Evolutionary conservation across 1,284 basidiomycete genomes (phyloP), one percentile per base, ranked within the genome.

Genomic region (Anthracocystis panici-leucophaei): DNA sequence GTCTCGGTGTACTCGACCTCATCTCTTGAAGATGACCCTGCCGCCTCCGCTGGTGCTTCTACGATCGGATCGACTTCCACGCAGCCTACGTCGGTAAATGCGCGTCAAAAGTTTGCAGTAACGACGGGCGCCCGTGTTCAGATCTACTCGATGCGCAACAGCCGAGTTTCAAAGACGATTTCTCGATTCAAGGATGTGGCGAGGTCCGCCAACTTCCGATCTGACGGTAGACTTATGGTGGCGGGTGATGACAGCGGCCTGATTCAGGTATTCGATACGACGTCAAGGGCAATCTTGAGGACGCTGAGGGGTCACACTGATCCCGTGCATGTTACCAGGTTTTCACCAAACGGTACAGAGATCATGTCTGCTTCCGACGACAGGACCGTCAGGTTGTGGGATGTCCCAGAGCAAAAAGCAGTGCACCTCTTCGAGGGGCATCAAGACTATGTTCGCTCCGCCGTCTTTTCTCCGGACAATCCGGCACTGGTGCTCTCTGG

Each of bases 141-240:
- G 86, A 93, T 99, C 83, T 98, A 98, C 86, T 94, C 94, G 18
- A 94, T 95, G 35, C 91, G 93, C 67, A 98, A 95, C 9, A 93
- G 95, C 85, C 94, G 95, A 85, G 91, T 97, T 44, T 92, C 92
- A 18, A 99, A 99, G 88, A 97, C 94, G 0, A 95, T 99, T 68
- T 92, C 94, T 29, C 88, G 97, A 35, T 99, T 99, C 88, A 97
- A 97, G 86, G 96, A 98, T 83, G 92, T 96, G 33, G 95, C 95
- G 1, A 88, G 95, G 16, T 73, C 75, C n/a, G 82, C 77, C n/a
- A 75, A 78, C 54, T 81, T 91, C 40, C 62, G 97, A 58, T 89
- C 89, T 56, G 97, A 99, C 86, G 97, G 96, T 27, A 97, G 96
- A 85, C 89, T 99, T 41, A 90, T 98, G 29, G 92, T 97, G 0